phyloP scores from a whole-genome alignment of 768 basidiomycete genomes.

The Leccinellum rugosiceps region DNA sequence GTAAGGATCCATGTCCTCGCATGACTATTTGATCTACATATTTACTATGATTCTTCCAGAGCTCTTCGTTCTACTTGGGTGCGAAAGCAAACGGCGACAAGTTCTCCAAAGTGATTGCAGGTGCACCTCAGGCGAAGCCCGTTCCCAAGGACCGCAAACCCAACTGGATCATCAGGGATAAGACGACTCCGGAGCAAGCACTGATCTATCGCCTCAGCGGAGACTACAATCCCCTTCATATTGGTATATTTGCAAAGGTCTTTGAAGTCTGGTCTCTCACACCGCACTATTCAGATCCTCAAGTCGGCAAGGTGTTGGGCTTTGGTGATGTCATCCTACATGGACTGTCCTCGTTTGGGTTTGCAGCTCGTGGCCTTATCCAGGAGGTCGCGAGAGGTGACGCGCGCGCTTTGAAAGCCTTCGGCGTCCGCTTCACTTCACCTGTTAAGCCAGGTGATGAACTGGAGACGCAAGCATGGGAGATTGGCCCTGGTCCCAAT shows the following conservation, averaged over 20 bases:
- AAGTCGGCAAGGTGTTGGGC: slow-evolving; percentile 65
- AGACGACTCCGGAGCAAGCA: slow-evolving; percentile 65
- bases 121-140: slow-evolving; percentile 57
- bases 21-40: not conserved
- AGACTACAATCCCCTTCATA: slow-evolving; percentile 78
- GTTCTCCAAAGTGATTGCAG: slow-evolving; percentile 59
- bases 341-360: slow-evolving; percentile 79
- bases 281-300: slow-evolving; percentile 50
- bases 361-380: slow-evolving; percentile 74
- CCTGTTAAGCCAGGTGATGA: slow-evolving; percentile 83
- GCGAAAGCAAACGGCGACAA: slow-evolving; percentile 60
- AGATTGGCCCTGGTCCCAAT: slow-evolving; percentile 61
- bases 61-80: slow-evolving; percentile 67
- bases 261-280: not conserved
- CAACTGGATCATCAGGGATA: slow-evolving; percentile 58
- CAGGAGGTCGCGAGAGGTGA: slow-evolving; percentile 58
- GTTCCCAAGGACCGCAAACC: slow-evolving; percentile 60
- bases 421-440: slow-evolving; percentile 75
- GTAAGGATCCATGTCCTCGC: slow-evolving; percentile 32
- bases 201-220: slow-evolving; percentile 70
- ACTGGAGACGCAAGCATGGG: slow-evolving; percentile 78
- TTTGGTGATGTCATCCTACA: slow-evolving; percentile 87
- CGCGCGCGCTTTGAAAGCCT: slow-evolving; percentile 58
- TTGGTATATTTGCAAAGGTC: slow-evolving; percentile 40
- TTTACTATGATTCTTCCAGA: slow-evolving; percentile 31